Evolutionary conservation across 169 alveolate species (phyloP).

Genomic region (Eimeria necatrix): DNA sequence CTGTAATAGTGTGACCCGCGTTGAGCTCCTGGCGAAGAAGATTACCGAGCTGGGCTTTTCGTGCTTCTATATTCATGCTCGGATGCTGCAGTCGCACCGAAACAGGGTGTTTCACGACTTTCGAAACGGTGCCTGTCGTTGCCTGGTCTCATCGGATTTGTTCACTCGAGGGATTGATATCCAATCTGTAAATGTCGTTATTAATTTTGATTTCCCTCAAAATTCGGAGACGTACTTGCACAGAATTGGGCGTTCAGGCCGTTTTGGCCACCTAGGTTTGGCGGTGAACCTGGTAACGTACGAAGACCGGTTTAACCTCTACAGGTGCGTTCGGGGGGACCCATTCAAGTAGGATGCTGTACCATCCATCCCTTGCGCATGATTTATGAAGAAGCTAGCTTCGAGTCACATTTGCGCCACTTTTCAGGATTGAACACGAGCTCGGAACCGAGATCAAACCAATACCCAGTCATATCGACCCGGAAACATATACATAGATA

Average conservation of each 20-base stretch:
- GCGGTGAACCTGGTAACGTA: slow-evolving; percentile 98
- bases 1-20: slow-evolving; percentile 99
- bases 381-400: slow-evolving; percentile 60
- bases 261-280: slow-evolving; percentile 98
- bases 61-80: slow-evolving; percentile 99
- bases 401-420: slow-evolving; percentile 49
- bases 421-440: slow-evolving; percentile 96
- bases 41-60: slow-evolving; percentile 99
- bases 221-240: slow-evolving; percentile 97
- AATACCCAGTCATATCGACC: slow-evolving; percentile 96
- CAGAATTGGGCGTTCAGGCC: slow-evolving; percentile 99
- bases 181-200: slow-evolving; percentile 98
- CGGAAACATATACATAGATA: slow-evolving; percentile 92
- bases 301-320: slow-evolving; percentile 95
- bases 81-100: slow-evolving; percentile 98
- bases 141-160: slow-evolving; percentile 94
- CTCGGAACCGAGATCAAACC: slow-evolving; percentile 98
- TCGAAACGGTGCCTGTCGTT: slow-evolving; percentile 98
- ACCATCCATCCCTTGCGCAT: slow-evolving; percentile 78
- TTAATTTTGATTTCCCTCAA: slow-evolving; percentile 99
- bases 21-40: slow-evolving; percentile 99
- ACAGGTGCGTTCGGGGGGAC: slow-evolving; percentile 75
- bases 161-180: slow-evolving; percentile 99
- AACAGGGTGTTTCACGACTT: slow-evolving; percentile 98
- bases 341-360: background rate